These are phyloP conservation scores for Debaryomyces subglobosus DNA, from an alignment of 1,139 yeast genomes.

Conservation along the genomic window DNA sequence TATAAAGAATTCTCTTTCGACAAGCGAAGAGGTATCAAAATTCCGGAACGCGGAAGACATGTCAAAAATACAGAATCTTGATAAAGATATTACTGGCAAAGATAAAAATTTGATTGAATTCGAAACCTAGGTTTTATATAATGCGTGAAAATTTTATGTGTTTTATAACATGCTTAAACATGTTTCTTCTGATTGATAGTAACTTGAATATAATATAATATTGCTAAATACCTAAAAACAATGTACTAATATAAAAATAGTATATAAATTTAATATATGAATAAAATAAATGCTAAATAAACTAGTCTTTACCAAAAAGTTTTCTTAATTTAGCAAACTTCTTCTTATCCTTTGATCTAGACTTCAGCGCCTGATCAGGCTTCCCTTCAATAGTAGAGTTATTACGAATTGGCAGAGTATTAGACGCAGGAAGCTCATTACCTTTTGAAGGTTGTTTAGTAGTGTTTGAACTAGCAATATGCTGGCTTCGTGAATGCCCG, in stretches of 20 bases:
- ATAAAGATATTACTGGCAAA: constrained; percentile 8
- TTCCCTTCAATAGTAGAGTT: not conserved
- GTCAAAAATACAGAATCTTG: constrained; percentile 7
- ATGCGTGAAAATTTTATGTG: not conserved
- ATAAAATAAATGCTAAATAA: not conserved
- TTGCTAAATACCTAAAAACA: constrained; percentile 4
- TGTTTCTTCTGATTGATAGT: not conserved
- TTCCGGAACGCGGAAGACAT: constrained; percentile 18
- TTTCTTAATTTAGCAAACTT: constrained; percentile 61
- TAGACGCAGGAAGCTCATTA: not conserved
- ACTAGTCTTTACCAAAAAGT: constrained; percentile 51
- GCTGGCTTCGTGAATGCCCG: constrained; percentile 12
- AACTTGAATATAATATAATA: constrained; percentile 4
- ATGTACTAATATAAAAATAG: not conserved
- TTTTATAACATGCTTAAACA: not conserved
- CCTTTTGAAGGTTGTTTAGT: not conserved
- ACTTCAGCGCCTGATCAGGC: not conserved
- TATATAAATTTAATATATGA: not conserved
- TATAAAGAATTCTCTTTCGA: constrained; percentile 12
- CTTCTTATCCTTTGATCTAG: constrained; percentile 43
- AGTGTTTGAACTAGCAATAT: not conserved
- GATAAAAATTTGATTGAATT: constrained; percentile 30
- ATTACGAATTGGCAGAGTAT: not conserved
- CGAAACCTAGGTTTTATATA: constrained; percentile 20
- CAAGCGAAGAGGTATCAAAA: constrained; percentile 13